Base-by-base conservation (phyloP, 1,284 basidiomycete species). In the Ganoderma sinense region DNA sequence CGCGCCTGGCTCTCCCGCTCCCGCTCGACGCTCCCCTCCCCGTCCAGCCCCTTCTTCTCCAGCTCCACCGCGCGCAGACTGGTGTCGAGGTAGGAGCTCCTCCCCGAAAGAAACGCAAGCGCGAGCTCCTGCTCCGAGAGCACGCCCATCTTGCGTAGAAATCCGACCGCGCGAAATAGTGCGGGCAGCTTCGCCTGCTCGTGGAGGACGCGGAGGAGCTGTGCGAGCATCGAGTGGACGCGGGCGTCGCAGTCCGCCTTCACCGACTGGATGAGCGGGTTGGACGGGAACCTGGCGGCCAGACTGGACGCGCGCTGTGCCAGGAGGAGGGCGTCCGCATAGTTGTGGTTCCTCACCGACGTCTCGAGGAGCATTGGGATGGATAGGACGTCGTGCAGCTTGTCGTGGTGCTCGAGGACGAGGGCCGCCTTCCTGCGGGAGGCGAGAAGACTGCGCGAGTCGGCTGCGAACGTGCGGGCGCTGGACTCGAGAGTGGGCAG, bases 361-460 rank as follows among this genome's bases (percentile, higher is more conserved):
- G 96, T 95, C 77, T 97, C 94, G 75, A 97, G 94, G 33, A 98
- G 87, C 62, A 93, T 84, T 6, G 97, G 96, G 62, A 97, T 89
- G 75, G 97, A 96, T 70, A 98, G 89, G 40, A 98, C 83, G 78
- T 98, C 96, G 73, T 94, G 88, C 67, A 98, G 89, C 80, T 96
- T 96, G 78, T 97, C 95, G 78, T 96, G 93, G 75, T 97, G 93
- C 75, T 97, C 95, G 69, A 95, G 88, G 14, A 98, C 94, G 64
- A 94, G 85, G 23, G 89, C 86, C 0, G 95, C 93, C 73, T 91
- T 91, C 65, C 88, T 85, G 29, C 96, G 87, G 62, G 92, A 90
- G 60, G 86, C 80, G 73, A 91, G 87, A 45, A 93, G 85, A 41
- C 85, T 81, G 58, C 83, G 82, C 29, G 88, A 91, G 67, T 86